Evolutionary conservation across 352 stramenopile species (phyloP).

Genomic region (Globisporangium okanoganense): DNA sequence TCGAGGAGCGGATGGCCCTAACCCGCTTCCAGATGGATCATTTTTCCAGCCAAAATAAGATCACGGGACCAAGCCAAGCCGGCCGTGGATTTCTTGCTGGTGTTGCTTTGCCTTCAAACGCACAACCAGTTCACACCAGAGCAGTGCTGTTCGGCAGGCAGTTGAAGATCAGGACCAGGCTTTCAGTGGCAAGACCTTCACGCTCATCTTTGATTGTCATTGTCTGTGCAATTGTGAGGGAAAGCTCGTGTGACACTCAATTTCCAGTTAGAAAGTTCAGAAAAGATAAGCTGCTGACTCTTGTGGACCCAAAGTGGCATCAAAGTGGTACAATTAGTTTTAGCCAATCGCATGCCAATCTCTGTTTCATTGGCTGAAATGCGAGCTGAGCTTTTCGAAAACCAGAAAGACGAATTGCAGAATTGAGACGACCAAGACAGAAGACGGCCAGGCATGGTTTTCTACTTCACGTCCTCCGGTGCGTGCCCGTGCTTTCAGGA

Average conservation of each 20-base stretch:
- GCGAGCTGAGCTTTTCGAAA: neutral
- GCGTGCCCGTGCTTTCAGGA: constrained; percentile 11
- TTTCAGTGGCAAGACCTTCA: neutral
- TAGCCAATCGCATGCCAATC: neutral
- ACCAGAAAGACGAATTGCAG: neutral
- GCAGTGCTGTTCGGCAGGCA: too few relatives aligned
- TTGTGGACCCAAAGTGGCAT: neutral
- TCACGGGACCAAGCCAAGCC: too few relatives aligned
- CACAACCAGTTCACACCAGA: too few relatives aligned
- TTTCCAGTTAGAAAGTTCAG: neutral
- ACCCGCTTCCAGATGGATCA: neutral
- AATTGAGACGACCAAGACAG: neutral
- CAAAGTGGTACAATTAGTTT: neutral
- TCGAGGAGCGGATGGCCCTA: neutral
- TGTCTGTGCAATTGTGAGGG: neutral
- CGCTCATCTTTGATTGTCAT: neutral
- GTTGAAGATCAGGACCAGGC: neutral
- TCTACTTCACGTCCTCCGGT: constrained; percentile 85
- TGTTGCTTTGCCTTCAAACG: neutral
- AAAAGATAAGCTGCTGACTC: neutral
- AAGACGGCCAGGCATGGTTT: constrained; percentile 42
- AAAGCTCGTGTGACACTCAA: neutral
- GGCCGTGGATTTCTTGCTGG: too few relatives aligned
- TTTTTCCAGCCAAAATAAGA: neutral
- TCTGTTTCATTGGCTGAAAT: neutral